These are phyloP conservation scores for Syzygium malaccense DNA, from an alignment of 441 rosid species.

Conservation along the genomic window DNA sequence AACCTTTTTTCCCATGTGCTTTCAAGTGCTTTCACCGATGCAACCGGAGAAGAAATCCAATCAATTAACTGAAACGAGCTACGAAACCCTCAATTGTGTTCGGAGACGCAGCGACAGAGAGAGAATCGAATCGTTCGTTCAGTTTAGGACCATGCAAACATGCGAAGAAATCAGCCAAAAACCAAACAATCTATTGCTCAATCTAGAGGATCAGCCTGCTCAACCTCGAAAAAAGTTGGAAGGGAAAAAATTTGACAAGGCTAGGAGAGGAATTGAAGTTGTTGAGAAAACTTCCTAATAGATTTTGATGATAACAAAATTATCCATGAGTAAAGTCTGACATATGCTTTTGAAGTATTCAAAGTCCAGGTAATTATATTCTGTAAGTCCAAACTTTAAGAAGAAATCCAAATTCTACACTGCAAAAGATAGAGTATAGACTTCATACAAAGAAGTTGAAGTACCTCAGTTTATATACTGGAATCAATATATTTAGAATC, in stretches of 20 bases:
- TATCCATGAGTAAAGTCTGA: too few species aligned
- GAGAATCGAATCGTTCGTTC: neutral
- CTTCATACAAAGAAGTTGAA: too few species aligned
- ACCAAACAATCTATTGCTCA: neutral
- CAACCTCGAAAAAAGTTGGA: neutral
- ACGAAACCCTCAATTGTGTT: neutral
- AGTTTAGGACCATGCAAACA: neutral
- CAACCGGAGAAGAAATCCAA: neutral
- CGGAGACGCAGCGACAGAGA: neutral
- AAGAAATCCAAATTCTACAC: too few species aligned
- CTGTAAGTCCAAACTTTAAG: too few species aligned
- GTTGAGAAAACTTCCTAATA: too few species aligned
- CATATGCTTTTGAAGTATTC: too few species aligned
- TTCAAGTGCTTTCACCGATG: neutral
- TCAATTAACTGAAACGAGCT: neutral
- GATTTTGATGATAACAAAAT: too few species aligned
- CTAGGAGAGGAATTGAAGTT: neutral
- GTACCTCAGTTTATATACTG: too few species aligned
- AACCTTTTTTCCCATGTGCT: neutral
- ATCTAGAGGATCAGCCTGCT: neutral
- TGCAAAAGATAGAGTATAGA: too few species aligned
- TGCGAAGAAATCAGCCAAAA: neutral
- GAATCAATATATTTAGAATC: too few species aligned
- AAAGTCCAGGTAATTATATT: too few species aligned
- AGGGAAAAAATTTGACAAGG: neutral